Base-by-base conservation (phyloP, 2,329 filamentous ascomycete species). In the Plenodomus tracheiphilus region DNA sequence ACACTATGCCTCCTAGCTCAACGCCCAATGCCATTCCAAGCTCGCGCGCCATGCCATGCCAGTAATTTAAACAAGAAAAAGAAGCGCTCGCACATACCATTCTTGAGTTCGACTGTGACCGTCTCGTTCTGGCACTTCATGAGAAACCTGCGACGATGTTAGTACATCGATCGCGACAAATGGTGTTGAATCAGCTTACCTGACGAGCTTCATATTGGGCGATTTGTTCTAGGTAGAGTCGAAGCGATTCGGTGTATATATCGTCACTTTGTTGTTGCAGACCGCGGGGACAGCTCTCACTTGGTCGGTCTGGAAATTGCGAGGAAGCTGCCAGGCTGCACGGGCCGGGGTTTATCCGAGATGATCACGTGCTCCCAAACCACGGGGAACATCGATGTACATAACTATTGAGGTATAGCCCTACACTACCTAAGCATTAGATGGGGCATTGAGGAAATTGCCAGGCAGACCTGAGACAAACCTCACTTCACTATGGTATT, bases 81-180 rank as follows among this genome's bases (percentile, higher is more conserved):
- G 18, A 39, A 2, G 35, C 19, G 25, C 9, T 15, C 11, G 10
- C 38, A 64, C 74, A 39, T 80, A 94, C 92, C 94, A 84, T 97
- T 97, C 77, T 99, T 99, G 63, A 99, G 82, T 77, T 99, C 94
- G 75, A 99, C 89, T 38, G 93, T 97, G 68, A 97, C 94, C 68
- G 94, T 96, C 80, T 99, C 94, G 76, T 97, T 97, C 76, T 89
- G 86, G 77, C 93, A 97, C 82, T 99, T 99, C 93, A 97, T 97
- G 65, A 99, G 81, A 76, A 99, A 99, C 74, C 94, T 97, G 54
- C 43, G 39, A 41, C 41, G 48, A 51, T 40, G 48, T 68, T 61
- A 70, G 63, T 51, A 54, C 42, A 28, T n/a, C n/a, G n/a, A 25
- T 30, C 36, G 41, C 17, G 40, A 30, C 30, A 3, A 36, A 28